Conservation (phyloP, 495 filamentous ascomycete species). For the Hyaloscypha variabilis region DNA sequence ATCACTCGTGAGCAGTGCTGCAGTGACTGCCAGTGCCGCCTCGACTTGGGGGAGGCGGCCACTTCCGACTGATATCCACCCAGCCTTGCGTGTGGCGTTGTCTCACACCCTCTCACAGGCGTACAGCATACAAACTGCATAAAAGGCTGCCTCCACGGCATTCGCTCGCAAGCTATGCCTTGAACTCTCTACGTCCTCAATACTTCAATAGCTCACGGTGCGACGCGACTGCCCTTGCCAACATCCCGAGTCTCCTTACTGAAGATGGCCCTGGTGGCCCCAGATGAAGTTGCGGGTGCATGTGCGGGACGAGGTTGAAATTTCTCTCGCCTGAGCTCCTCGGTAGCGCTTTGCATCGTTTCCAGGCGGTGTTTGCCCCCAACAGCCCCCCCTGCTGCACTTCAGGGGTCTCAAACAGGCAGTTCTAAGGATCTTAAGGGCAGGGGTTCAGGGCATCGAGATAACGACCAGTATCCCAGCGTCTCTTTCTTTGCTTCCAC, state of each 20-base stretch:
- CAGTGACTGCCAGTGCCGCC: not conserved
- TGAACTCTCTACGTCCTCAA: not conserved
- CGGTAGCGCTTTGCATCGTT: not conserved
- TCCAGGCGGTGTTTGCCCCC: conserved; percentile 1
- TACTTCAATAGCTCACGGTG: not conserved
- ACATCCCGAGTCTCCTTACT: not conserved
- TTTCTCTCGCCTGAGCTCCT: conserved; percentile 5
- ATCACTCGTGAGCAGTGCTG: not conserved
- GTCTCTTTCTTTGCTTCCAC: not conserved
- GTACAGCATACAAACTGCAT: not conserved
- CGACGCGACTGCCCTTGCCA: not conserved
- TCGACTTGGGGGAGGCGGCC: not conserved
- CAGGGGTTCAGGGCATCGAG: not conserved
- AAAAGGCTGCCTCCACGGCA: not conserved
- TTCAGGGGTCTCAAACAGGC: conserved; percentile 11
- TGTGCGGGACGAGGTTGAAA: conserved; percentile 15
- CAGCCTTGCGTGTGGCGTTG: not conserved
- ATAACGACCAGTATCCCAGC: not conserved
- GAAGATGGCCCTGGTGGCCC: not conserved
- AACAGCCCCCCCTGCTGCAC: too few species aligned
- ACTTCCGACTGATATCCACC: not conserved
- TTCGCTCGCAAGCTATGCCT: not conserved
- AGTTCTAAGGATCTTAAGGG: not conserved
- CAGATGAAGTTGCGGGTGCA: not conserved
- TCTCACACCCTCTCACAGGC: not conserved